Evolutionary conservation across 164 flowering plant genomes (phyloP), one percentile per base, ranked within the genome.

Genomic region (Annona cherimola): DNA sequence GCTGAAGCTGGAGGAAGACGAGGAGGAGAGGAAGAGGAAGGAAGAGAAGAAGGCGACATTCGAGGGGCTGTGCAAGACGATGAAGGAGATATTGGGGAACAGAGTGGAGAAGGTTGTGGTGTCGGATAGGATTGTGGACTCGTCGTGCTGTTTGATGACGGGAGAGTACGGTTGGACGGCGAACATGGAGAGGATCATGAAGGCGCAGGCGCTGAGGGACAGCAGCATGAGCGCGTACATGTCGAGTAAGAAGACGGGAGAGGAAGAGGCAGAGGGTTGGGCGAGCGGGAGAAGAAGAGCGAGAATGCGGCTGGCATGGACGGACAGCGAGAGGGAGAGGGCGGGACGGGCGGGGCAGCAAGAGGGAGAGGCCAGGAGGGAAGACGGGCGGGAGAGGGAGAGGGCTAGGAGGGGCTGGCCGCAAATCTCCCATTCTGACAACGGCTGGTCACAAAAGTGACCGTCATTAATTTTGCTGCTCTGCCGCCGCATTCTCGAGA

Each of bases 101-200:
- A 84, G 42, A 67, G 89, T 88, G 4, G 89, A 88, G 81, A 86
- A 88, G 69, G 92, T 86, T 19, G 85, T 85, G 61, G 86, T 87
- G 2, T 88, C 89, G 5, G 90, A 88, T 42, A 75, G 89, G 9
- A 74, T 89, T 35, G 90, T 87, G 19, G 90, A 87, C 70, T 87
- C 93, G 0, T 90, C 92, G 0, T 88, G 92, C 69, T 84, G 87
- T 55, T 70, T 88, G 78, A 90, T 88, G 1, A 88, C 92, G 0
- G 90, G 90, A 1, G 90, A 88, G 69, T 88, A 88, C 66, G 92
- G 92, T 0, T 89, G 93, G 93, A 79, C 88, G 0, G 90, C 93
- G 0, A 88, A 88, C 70, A 88, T 85, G 92, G 90, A 88, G 74
- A 86, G 92, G 75, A 86, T 86, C 64, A 88, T 86, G 92, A 84